Conservation (phyloP, 768 basidiomycete genomes). For the Termitomyces sp. region DNA sequence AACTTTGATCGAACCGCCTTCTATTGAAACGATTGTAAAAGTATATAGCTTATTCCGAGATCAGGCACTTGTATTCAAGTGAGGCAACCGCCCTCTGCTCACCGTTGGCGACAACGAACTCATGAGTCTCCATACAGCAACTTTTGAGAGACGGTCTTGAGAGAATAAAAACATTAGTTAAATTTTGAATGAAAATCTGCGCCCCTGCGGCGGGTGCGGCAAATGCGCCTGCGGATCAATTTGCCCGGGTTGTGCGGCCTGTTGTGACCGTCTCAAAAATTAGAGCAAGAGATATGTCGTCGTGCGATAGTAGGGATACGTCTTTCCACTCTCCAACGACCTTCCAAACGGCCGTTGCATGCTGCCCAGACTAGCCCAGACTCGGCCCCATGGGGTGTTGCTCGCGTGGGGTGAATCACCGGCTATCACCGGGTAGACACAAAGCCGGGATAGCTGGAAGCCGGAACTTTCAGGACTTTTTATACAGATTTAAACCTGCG, state of each 20-base stretch:
- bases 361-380: background rate
- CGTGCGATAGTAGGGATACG: too few relatives aligned
- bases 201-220: background rate
- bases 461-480: background rate
- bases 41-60: background rate
- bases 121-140: background rate
- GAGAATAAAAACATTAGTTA: background rate
- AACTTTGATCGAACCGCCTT: background rate
- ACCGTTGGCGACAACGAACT: background rate
- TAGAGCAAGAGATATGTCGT: too few relatives aligned
- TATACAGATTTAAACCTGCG: background rate
- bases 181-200: background rate
- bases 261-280: too few relatives aligned
- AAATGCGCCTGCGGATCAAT: background rate
- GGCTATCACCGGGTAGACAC: background rate
- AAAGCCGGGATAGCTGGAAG: background rate
- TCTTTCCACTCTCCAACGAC: background rate
- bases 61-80: background rate
- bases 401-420: background rate
- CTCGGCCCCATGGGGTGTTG: background rate
- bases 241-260: background rate
- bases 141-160: background rate
- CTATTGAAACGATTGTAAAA: background rate
- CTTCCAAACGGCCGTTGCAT: too few relatives aligned
- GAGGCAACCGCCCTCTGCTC: background rate